Percentiles rank a stretch among this genome's conserved stretches.
Evolutionary conservation across 441 rosid species (phyloP).

Genomic region (Kokia cookei): DNA sequence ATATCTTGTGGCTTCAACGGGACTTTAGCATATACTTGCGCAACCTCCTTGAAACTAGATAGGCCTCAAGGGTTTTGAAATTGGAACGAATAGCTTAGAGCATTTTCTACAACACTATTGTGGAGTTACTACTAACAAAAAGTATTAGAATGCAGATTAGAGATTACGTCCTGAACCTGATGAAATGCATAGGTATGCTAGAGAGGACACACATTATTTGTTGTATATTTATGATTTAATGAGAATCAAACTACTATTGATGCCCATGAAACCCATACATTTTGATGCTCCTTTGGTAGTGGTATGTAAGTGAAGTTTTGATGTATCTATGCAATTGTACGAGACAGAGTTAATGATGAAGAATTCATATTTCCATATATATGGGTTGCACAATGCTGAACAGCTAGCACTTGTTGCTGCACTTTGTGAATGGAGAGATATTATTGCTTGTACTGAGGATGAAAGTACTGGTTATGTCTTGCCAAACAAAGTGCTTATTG

Average conservation of each 20-base stretch:
- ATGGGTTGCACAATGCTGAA: neutral
- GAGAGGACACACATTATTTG: neutral
- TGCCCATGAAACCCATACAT: neutral
- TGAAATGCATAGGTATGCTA: neutral
- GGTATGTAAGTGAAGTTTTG: neutral
- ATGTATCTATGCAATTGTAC: neutral
- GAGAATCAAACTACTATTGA: neutral
- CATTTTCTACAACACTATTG: slow-evolving; percentile 68
- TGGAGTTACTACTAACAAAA: slow-evolving; percentile 73
- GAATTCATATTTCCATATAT: neutral
- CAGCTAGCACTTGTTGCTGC: neutral
- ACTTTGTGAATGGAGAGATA: neutral
- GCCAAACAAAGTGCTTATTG: neutral
- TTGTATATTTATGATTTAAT: neutral
- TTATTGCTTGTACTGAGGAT: neutral
- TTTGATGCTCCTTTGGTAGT: neutral
- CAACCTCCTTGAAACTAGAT: slow-evolving; percentile 94
- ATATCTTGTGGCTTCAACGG: slow-evolving; percentile 87
- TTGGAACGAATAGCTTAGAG: slow-evolving; percentile 85
- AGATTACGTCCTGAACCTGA: neutral
- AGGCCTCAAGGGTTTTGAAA: slow-evolving; percentile 88
- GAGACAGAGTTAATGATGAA: neutral
- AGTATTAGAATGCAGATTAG: slow-evolving; percentile 24
- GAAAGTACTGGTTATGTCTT: neutral
- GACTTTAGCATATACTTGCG: slow-evolving; percentile 93